Conservation (phyloP, 345 rosid species). For the Corchorus capsularis region DNA sequence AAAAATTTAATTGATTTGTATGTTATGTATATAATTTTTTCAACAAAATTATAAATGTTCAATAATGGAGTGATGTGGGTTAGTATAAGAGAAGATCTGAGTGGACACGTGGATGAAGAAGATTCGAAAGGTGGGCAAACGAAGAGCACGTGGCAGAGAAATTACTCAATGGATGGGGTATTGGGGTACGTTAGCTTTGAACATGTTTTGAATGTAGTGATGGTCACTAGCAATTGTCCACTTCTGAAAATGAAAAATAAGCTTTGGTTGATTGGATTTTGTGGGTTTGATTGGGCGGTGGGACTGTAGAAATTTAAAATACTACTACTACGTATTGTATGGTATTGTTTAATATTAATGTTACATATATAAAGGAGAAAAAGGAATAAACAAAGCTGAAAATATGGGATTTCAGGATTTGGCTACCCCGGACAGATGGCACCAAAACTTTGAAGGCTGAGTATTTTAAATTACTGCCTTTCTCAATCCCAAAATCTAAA, state of each 20-base stretch:
- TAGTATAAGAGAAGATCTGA: neutral
- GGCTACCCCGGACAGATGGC: conserved; percentile 21
- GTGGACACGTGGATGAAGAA: neutral
- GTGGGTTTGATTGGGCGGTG: conserved; percentile 33
- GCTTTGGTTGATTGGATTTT: conserved; percentile 14
- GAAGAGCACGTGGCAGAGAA: conserved; percentile 18
- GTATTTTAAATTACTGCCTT: conserved; percentile 11
- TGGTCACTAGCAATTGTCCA: conserved; percentile 12
- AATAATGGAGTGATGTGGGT: conserved; percentile 1
- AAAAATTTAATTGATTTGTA: too few relatives aligned
- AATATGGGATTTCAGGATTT: conserved; percentile 2
- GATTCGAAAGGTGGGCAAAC: neutral
- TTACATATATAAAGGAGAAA: neutral
- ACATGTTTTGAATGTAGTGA: neutral
- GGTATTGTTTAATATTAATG: too few relatives aligned
- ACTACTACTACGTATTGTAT: too few relatives aligned
- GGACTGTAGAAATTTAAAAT: neutral
- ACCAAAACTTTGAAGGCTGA: neutral
- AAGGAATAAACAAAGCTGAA: conserved; percentile 1
- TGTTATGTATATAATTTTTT: too few relatives aligned
- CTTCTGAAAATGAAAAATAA: neutral
- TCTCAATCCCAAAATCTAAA: neutral
- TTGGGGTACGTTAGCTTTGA: neutral
- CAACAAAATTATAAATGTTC: neutral
- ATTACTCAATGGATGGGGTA: neutral